Percentiles rank a stretch among this genome's conserved stretches.
phyloP scores from a whole-genome alignment of 1,284 basidiomycete genomes.

The Pterula multifida region DNA sequence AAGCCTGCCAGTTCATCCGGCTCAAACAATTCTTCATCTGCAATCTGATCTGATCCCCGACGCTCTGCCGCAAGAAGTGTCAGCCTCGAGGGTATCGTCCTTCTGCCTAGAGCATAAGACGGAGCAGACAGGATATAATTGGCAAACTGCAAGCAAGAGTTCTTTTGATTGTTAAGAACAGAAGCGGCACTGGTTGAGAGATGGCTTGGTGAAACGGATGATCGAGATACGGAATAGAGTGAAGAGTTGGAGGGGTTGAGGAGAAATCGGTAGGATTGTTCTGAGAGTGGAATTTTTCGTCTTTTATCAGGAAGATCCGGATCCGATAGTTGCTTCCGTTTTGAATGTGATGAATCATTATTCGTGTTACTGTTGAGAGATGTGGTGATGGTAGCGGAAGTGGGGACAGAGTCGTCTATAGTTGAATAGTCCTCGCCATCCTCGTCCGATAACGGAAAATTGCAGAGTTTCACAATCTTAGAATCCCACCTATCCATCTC shows the following conservation, averaged over 20 bases:
- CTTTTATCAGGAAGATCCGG: neutral
- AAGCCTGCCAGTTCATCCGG: neutral
- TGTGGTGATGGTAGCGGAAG: neutral
- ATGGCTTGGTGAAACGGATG: neutral
- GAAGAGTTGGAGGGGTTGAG: constrained; percentile 1
- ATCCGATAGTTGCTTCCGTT: neutral
- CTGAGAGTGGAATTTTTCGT: neutral
- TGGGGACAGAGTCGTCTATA: neutral
- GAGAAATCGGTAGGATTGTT: neutral
- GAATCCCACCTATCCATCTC: constrained; percentile 1
- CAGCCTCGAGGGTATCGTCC: neutral
- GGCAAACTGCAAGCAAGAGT: neutral
- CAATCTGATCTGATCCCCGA: neutral
- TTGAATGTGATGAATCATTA: neutral
- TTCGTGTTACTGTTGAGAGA: neutral
- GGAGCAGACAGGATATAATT: neutral
- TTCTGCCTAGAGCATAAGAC: neutral
- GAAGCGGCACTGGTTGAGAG: neutral
- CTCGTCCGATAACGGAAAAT: neutral
- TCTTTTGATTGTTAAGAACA: neutral
- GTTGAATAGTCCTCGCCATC: neutral
- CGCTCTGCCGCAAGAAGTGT: neutral
- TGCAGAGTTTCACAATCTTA: neutral
- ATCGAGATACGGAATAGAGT: neutral
- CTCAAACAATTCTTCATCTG: neutral